Conservation (phyloP, 2,329 filamentous ascomycete genomes). For the Aspergillus pseudonomiae region DNA sequence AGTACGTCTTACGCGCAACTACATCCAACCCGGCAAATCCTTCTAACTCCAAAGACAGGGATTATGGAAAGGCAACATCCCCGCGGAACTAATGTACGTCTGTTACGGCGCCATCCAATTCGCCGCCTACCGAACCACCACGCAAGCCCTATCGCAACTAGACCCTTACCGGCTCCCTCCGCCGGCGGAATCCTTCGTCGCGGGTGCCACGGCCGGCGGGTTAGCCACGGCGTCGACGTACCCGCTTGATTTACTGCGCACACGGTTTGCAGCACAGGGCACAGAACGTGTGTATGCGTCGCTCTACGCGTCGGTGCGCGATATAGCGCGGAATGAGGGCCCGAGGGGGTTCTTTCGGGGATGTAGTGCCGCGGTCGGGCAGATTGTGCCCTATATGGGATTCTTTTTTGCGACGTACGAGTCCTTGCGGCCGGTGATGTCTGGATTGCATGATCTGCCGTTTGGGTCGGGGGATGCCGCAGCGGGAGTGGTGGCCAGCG, state of each 20-base stretch:
- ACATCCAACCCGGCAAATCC: not conserved
- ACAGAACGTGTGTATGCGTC: slow-evolving; percentile 76
- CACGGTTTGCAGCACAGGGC: slow-evolving; percentile 95
- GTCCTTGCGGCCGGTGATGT: slow-evolving; percentile 64
- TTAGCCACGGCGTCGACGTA: slow-evolving; percentile 83
- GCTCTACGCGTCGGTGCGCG: slow-evolving; percentile 67
- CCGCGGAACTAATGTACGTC: slow-evolving; percentile 91
- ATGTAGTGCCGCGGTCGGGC: slow-evolving; percentile 74
- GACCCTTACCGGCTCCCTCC: slow-evolving; percentile 60
- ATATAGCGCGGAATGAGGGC: slow-evolving; percentile 78
- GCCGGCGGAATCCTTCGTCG: slow-evolving; percentile 76
- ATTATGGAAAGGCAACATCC: slow-evolving; percentile 97
- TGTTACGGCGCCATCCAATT: slow-evolving; percentile 90
- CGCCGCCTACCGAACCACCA: slow-evolving; percentile 77
- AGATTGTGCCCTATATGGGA: slow-evolving; percentile 96
- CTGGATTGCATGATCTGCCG: slow-evolving; percentile 52
- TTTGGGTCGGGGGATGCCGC: slow-evolving; percentile 81
- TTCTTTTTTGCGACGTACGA: slow-evolving; percentile 94
- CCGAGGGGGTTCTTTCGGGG: slow-evolving; percentile 83
- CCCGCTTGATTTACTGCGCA: slow-evolving; percentile 88
- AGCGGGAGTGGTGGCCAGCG: slow-evolving; percentile 77
- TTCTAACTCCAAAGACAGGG: slow-evolving; percentile 43
- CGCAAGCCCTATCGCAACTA: slow-evolving; percentile 65
- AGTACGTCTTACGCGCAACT: slow-evolving; percentile 35
- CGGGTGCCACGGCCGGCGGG: slow-evolving; percentile 81